Conservation (phyloP, 148 eudicot genomes). For the Nepenthes gracilis region DNA sequence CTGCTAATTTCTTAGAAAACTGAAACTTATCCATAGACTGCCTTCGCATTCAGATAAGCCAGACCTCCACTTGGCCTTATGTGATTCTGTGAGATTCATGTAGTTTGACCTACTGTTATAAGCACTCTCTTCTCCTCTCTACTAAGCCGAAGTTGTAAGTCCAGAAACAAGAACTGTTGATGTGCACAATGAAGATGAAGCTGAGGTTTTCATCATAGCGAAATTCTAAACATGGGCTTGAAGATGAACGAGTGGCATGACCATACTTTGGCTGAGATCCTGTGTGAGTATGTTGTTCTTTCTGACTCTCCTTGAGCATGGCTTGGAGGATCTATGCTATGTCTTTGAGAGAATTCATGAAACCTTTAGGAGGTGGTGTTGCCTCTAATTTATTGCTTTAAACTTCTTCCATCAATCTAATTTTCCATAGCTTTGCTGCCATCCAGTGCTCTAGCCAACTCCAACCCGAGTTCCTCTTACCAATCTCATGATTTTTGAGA, state of each 20-base stretch:
- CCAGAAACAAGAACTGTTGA: slow-evolving; percentile 69
- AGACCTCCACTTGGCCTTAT: slow-evolving; percentile 64
- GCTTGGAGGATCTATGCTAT: slow-evolving; percentile 41
- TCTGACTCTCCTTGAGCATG: slow-evolving; percentile 42
- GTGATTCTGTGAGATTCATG: slow-evolving; percentile 83
- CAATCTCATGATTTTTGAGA: slow-evolving; percentile 31
- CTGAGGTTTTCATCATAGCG: slow-evolving; percentile 64
- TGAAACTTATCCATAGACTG: slow-evolving; percentile 88
- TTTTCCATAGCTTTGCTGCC: slow-evolving; percentile 97
- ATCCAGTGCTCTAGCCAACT: slow-evolving; percentile 98
- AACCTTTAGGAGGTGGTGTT: slow-evolving; percentile 45
- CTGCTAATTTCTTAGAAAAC: slow-evolving; percentile 55
- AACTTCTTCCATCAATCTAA: slow-evolving; percentile 66
- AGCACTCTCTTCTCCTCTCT: slow-evolving; percentile 35
- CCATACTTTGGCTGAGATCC: slow-evolving; percentile 76
- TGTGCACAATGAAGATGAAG: slow-evolving; percentile 80
- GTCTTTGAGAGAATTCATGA: slow-evolving; percentile 12
- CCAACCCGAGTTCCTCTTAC: slow-evolving; percentile 71
- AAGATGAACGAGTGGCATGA: slow-evolving; percentile 46
- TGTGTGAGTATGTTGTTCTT: slow-evolving; percentile 57
- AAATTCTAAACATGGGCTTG: slow-evolving; percentile 83
- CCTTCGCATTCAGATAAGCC: slow-evolving; percentile 26
- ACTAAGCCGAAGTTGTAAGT: slow-evolving; percentile 20
- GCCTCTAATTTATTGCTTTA: slow-evolving; percentile 25
- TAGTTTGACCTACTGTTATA: slow-evolving; percentile 46